A percentile compares a stretch with the other conserved stretches of the same genome.
These are phyloP conservation scores for Alternaria longipes DNA, from an alignment of 2,329 filamentous ascomycete species.

Conservation along the genomic window DNA sequence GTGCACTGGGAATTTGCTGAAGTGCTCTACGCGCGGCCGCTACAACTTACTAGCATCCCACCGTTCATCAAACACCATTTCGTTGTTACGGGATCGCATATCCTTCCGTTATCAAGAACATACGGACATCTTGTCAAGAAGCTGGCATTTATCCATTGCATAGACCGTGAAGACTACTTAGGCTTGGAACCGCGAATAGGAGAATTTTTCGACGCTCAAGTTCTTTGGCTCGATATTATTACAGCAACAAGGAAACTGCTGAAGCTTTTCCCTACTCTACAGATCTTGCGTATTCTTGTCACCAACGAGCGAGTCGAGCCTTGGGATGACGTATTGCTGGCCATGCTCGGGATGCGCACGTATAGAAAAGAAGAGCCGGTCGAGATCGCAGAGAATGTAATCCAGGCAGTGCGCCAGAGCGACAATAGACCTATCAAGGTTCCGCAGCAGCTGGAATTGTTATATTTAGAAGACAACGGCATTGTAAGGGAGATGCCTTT, in stretches of 20 bases:
- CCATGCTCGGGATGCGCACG: not conserved
- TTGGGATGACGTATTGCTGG: not conserved
- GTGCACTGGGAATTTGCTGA: constrained; percentile 1
- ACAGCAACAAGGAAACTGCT: not conserved
- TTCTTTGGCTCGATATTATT: not conserved
- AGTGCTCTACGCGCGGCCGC: not conserved
- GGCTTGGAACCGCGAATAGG: too few relatives aligned
- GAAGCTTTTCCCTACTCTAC: not conserved
- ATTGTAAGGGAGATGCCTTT: not conserved
- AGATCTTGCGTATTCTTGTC: not conserved
- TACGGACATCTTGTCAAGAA: not conserved
- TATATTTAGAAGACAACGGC: not conserved
- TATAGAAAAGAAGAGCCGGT: not conserved
- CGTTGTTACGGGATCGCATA: not conserved
- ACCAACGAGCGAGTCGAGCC: not conserved
- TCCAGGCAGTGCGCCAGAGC: not conserved
- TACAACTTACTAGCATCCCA: not conserved
- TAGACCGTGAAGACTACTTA: not conserved
- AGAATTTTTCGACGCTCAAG: accelerated
- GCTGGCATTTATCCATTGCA: not conserved
- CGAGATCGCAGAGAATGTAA: not conserved
- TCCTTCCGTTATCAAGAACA: not conserved
- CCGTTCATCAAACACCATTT: not conserved
- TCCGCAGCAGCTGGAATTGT: not conserved
- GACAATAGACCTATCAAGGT: not conserved